Evolutionary conservation across 345 rosid genomes (phyloP), one percentile per base, ranked within the genome.

Genomic region (Geranium rotundifolium): DNA sequence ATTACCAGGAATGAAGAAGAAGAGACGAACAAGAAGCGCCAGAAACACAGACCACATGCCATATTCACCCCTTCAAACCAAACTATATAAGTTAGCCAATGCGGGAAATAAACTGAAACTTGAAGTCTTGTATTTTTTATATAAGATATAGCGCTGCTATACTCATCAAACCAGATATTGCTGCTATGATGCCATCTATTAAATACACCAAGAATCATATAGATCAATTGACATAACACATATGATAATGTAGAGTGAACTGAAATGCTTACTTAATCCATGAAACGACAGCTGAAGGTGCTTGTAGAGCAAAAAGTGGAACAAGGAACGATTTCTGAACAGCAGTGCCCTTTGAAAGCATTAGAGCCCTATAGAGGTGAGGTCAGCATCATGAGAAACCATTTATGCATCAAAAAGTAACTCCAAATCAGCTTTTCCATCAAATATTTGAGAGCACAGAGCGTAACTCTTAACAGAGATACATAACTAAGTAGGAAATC

Each of bases 11-110:
- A 89, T 76, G 60, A 75, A 54, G 77, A 85, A 93, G 82, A 93
- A 87, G 14, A 89, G 83, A 20, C 97, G 97, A 58, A 82, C 83
- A 39, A 93, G 80, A 75, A 93, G 87, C 5, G 86, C 89, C 55
- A 90, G 50, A 71, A 93, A 86, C 14, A 95, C 89, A 20, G 90
- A 56, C 99, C 96, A 93, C 27, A 83, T 39, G 19, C 97, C 99
- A 86, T 89, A 87, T 20, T 93, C 95, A 60, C 96, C 87, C 81
- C 97, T 93, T 81, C 67, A 83, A 76, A 74, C 29, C 55, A 37
- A 58, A 52, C 55, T 17, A 50, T 7, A 60, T 54, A 8, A 76
- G 60, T 70, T 19, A 18, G 50, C 56, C 58, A 56, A 69, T 8
- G 37, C 37, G 29, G 20, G 30, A 63, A 69, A n/a, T 41, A 39